Evolutionary conservation across 2,329 filamentous ascomycete species (phyloP).

Genomic region (Cytospora piceae): DNA sequence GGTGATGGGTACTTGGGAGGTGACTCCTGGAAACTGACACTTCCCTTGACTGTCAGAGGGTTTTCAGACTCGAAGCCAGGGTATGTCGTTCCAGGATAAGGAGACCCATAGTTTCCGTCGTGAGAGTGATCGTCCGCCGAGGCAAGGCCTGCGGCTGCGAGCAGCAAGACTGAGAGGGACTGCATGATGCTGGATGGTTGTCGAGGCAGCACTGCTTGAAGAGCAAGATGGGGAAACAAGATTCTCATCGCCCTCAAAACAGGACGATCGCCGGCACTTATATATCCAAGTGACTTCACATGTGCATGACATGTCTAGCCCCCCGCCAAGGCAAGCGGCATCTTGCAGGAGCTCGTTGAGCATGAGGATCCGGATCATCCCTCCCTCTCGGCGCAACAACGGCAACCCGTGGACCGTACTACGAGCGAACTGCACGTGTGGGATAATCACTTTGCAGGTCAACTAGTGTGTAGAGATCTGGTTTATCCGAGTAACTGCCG

Average conservation of each 20-base stretch:
- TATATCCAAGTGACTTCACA: neutral
- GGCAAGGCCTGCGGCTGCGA: conserved; percentile 20
- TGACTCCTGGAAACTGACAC: conserved; percentile 15
- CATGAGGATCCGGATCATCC: neutral
- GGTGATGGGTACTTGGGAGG: conserved; percentile 23
- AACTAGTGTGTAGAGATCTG: neutral
- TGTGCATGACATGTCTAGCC: neutral
- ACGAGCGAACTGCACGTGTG: neutral
- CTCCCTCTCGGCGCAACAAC: neutral
- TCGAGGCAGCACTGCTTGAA: conserved; percentile 22
- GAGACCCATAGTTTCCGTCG: conserved; percentile 22
- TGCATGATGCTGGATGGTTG: conserved; percentile 27
- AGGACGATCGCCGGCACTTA: conserved; percentile 8
- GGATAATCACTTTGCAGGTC: no score
- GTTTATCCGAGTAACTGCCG: neutral
- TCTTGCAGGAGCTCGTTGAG: neutral
- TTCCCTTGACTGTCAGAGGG: conserved; percentile 19
- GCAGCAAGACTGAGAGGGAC: conserved; percentile 18
- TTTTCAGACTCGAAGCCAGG: conserved; percentile 21
- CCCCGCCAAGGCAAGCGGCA: neutral
- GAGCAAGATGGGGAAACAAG: neutral
- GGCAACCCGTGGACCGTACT: neutral
- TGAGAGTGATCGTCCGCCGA: conserved; percentile 21
- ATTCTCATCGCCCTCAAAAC: neutral
- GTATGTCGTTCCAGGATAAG: conserved; percentile 8